Base-by-base conservation (phyloP, 1,284 basidiomycete genomes). In the Tausonia pullulans region DNA sequence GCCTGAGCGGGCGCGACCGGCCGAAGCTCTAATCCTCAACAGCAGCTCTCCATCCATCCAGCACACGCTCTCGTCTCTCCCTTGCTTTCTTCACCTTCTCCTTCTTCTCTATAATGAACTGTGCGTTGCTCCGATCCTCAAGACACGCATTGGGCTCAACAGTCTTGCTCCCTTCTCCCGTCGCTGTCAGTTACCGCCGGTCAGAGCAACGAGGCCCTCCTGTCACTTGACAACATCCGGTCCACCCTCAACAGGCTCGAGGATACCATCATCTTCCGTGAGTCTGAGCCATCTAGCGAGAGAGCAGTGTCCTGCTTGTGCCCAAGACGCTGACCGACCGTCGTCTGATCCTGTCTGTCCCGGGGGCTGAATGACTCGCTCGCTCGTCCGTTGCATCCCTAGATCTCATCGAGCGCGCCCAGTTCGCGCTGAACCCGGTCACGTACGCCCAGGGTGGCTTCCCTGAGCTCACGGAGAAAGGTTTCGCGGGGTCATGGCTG, bases 191-290 rank as follows among this genome's bases (percentile, higher is more conserved):
- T 77, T 62, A 78, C 76, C 1, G 69, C 73, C 4, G 76, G 76
- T 69, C 84, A 85, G 73, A 78, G 83, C 66, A 80, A 80, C 45
- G 81, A 82, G 53, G 85, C 92, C 72, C 87, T 93, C 8, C 82
- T 97, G 40, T 88, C 86, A 40, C 79, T 96, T 41, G 87, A 91
- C 64, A 81, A 84, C 65, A 98, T 99, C 71, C 82, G 96, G 66
- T 84, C 85, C 16, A 87, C 92, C 62, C 81, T 99, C 14, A 86
- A 83, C 69, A 83, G 96, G 16, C 84, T 98, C 27, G 96, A 99
- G 74, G 96, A 99, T 71, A 98, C 95, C 27, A 98, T 99, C 79
- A 96, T 98, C 74, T 98, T 98, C 74, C 73, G 80, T 80, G 61
- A 68, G 79, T 75, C 39, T 8, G 3, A 5, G 2, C 2, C 5